A percentile compares a stretch with the other conserved stretches of the same genome.
Conservation (phyloP, 208 protist genomes). For the Leishmania lainsoni region DNA sequence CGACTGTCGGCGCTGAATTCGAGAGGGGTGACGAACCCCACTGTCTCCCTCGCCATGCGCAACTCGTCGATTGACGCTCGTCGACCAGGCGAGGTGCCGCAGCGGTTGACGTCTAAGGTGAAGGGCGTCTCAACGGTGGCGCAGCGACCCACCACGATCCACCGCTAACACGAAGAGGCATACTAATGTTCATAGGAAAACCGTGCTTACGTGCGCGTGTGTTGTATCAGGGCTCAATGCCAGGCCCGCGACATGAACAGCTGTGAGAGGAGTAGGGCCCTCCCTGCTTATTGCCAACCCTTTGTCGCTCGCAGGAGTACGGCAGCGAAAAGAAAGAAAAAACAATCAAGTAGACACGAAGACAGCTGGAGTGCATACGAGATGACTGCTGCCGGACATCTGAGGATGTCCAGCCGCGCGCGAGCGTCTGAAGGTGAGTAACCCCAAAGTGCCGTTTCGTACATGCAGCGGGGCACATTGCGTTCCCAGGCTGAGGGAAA, state of each 20-base stretch:
- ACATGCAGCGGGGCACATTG: background rate
- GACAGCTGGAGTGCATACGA: background rate
- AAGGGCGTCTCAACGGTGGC: background rate
- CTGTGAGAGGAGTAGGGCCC: background rate
- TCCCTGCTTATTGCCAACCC: too few species aligned
- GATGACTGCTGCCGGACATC: background rate
- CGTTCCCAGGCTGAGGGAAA: background rate
- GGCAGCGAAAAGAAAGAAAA: background rate
- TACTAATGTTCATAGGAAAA: too few species aligned
- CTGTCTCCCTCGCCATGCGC: background rate
- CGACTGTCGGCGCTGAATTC: constrained; percentile 6
- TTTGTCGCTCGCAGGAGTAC: background rate
- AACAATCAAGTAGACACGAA: background rate
- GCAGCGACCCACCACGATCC: constrained; percentile 18
- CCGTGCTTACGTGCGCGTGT: background rate
- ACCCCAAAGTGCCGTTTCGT: background rate
- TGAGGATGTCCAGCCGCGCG: background rate
- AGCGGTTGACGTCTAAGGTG: constrained; percentile 2
- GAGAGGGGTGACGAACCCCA: background rate
- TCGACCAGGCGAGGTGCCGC: background rate
- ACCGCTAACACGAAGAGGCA: background rate
- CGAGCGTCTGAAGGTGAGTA: background rate
- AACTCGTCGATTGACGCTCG: constrained; percentile 5
- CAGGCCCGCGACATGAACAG: background rate
- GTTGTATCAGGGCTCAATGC: background rate